phyloP scores from a whole-genome alignment of 345 rosid species.

The Geranium brycei region DNA sequence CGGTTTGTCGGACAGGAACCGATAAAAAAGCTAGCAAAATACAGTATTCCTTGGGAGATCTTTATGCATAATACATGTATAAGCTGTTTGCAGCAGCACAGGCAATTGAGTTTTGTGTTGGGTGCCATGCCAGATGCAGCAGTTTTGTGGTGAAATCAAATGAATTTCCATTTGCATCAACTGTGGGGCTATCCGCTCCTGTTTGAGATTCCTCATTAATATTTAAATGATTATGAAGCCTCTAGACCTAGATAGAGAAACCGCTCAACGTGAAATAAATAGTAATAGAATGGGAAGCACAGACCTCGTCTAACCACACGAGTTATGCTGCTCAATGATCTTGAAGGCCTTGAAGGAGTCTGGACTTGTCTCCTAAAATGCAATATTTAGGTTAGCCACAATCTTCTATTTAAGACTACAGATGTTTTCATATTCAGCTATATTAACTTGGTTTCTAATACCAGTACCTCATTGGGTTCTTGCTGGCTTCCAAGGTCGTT shows the following conservation, averaged over 20 bases:
- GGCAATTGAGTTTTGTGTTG: constrained; percentile 76
- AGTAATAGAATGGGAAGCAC: constrained; percentile 9
- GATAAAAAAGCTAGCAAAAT: too few relatives aligned
- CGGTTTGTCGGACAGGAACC: too few relatives aligned
- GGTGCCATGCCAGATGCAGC: constrained; percentile 98
- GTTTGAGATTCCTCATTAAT: constrained; percentile 12
- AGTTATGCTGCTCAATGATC: constrained; percentile 64
- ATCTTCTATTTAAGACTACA: constrained; percentile 1
- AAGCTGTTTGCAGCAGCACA: constrained; percentile 98
- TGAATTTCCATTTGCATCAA: constrained; percentile 36
- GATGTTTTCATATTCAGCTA: not conserved
- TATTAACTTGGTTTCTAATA: not conserved
- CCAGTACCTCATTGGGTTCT: constrained; percentile 89
- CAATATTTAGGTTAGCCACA: constrained; percentile 7
- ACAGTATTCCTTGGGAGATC: constrained; percentile 1
- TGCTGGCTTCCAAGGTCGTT: constrained; percentile 92
- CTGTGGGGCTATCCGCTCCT: constrained; percentile 69
- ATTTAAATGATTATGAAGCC: not conserved
- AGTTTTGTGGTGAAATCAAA: constrained; percentile 74
- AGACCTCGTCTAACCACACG: constrained; percentile 88
- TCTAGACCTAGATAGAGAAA: not conserved
- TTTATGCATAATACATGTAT: constrained; percentile 94
- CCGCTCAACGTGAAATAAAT: not conserved
- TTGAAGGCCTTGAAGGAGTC: constrained; percentile 63
- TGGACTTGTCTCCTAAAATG: constrained; percentile 67